Evolutionary conservation across 2,329 filamentous ascomycete species (phyloP), one percentile per base, ranked within the genome.

Genomic region (Onygena corvina): DNA sequence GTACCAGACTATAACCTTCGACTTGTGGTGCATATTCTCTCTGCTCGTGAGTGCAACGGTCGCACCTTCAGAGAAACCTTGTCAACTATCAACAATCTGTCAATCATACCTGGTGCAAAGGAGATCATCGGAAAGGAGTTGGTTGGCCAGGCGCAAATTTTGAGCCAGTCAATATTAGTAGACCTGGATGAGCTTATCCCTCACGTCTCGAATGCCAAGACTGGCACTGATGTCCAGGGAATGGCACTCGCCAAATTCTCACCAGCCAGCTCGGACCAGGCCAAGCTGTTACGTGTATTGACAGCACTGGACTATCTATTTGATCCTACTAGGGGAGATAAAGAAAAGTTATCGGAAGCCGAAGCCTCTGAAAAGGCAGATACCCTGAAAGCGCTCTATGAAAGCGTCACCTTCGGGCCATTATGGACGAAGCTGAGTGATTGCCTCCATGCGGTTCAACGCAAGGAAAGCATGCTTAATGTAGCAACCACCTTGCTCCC

Each of bases 61-160:
- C 95, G 94, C 73, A 96, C 92, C 0, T 98, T 98, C 75, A 86
- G 92, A 63, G 93, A 96, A 66, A 96, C 92, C 0, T 77, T 98
- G 48, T 92, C 90, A 12, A 93, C 93, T n/a, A 94, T 98, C 72
- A 96, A 94, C 71, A 95, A 96, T 61, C 76, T 98, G 36, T 96
- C 89, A 3, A 83, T 86, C 33, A 92, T 98, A 53, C 88, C 90
- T 12, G 87, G 84, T 9, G 88, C 90, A 14, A 92, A 93, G 67
- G 79, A 84, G 48, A 76, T 87, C 8, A 96, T 98, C 64, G 92
- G 92, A n/a, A 82, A 85, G 57, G 90, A 98, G 67, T 76, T 98
- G 46, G 86, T 94, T 51, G 77, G 79, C 45, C 90, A 95, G 66
- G 89, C 92, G 45, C 85, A 90, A 59, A 73, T 80, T 46, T 72